Evolutionary conservation across 176 grass and related monocot genomes (phyloP).

Genomic region (Musa troglodytarum): DNA sequence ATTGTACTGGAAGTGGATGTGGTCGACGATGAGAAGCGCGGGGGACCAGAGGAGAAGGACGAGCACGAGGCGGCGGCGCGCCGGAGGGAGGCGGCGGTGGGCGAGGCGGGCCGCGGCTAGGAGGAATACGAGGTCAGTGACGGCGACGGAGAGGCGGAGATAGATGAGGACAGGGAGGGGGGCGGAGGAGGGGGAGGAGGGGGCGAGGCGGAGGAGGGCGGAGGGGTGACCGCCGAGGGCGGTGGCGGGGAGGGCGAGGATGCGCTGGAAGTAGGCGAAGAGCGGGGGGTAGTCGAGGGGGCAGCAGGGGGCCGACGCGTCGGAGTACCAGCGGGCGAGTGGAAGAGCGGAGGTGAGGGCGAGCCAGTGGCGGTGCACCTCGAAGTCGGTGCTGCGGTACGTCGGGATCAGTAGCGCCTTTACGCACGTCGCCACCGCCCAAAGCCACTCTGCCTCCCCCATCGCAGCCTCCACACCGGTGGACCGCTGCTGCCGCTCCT

Average conservation of each 20-base stretch:
- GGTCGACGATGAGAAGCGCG: conserved; percentile 64
- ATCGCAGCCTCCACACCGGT: background rate
- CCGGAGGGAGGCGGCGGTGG: conserved; percentile 27
- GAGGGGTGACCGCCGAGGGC: conserved; percentile 36
- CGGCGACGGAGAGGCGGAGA: conserved; percentile 48
- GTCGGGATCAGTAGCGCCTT: conserved; percentile 64
- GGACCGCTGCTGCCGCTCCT: background rate
- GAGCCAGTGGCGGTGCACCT: conserved; percentile 89
- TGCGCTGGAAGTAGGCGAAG: conserved; percentile 58
- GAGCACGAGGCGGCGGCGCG: conserved; percentile 29
- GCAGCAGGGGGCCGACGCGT: conserved; percentile 65
- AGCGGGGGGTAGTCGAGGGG: conserved; percentile 89
- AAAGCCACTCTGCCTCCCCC: conserved; percentile 38
- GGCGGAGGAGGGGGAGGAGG: conserved; percentile 13
- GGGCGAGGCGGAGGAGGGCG: conserved; percentile 37
- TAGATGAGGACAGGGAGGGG: conserved; percentile 33
- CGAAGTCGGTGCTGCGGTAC: conserved; percentile 84
- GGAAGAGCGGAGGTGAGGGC: conserved; percentile 66
- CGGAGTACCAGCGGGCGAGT: conserved; percentile 60
- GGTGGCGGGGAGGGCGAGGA: conserved; percentile 46
- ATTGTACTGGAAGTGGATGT: conserved; percentile 83
- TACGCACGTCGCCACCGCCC: conserved; percentile 52
- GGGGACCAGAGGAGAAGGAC: conserved; percentile 56
- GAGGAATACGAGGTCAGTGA: conserved; percentile 26
- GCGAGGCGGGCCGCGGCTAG: conserved; percentile 17